Conservation (phyloP, 768 basidiomycete genomes). For the Krasilnikovozyma curviuscula region DNA sequence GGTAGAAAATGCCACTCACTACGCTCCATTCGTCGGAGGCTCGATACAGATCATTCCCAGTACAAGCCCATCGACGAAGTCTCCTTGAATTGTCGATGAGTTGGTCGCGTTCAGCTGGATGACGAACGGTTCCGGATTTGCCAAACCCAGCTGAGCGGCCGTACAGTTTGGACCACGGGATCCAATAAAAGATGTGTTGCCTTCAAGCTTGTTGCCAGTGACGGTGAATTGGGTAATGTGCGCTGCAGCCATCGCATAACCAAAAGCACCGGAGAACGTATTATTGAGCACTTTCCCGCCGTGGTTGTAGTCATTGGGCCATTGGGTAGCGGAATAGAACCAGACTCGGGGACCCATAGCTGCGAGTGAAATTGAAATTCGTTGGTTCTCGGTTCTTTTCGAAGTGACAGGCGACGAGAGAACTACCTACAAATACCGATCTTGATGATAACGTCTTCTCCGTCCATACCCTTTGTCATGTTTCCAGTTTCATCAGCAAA, state of each 20-base stretch:
- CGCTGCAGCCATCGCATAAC: conserved; percentile 49
- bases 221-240: conserved; percentile 50
- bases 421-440: background rate
- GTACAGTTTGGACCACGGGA: conserved; percentile 47
- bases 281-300: conserved; percentile 43
- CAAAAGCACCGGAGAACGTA: conserved; percentile 31
- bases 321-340: conserved; percentile 38
- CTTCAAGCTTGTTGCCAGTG: conserved; percentile 36
- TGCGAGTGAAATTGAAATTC: background rate
- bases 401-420: background rate
- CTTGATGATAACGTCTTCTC: conserved; percentile 45
- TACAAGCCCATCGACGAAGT: background rate
- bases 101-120: conserved; percentile 7
- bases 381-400: no score
- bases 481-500: background rate
- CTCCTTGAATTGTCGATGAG: background rate
- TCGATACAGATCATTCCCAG: background rate
- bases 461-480: background rate
- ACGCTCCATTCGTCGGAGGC: no score
- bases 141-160: background rate
- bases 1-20: no score
- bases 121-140: background rate
- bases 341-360: conserved; percentile 54
- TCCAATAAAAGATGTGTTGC: conserved; percentile 60
- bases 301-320: conserved; percentile 37